These are phyloP conservation scores for Aspergillus fumigatiaffinis DNA, from an alignment of 2,329 filamentous ascomycete species.

Conservation along the genomic window DNA sequence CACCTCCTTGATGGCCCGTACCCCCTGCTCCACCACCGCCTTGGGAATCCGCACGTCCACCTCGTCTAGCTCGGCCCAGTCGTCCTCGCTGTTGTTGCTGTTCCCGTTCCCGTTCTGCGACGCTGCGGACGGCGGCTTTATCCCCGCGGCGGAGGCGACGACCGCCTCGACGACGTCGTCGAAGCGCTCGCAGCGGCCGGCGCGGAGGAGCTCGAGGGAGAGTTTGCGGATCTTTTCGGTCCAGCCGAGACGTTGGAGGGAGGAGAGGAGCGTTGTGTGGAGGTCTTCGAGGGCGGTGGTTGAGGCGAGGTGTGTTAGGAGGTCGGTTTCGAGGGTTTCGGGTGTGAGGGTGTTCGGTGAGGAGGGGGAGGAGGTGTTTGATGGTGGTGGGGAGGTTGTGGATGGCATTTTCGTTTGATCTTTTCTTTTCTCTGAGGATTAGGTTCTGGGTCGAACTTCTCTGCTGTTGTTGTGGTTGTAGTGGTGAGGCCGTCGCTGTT, in stretches of 20 bases:
- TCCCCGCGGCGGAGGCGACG: slow-evolving; percentile 43
- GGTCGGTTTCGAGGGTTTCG: slow-evolving; percentile 37
- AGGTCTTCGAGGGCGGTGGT: slow-evolving; percentile 53
- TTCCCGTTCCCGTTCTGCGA: slow-evolving; percentile 4
- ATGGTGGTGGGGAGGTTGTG: slow-evolving; percentile 3
- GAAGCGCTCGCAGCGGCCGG: slow-evolving; percentile 54
- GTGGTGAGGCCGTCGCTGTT: not conserved
- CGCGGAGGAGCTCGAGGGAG: slow-evolving; percentile 54
- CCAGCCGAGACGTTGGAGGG: slow-evolving; percentile 57
- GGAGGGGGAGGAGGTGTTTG: slow-evolving; percentile 10
- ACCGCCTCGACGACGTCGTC: slow-evolving; percentile 54
- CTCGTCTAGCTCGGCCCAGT: slow-evolving; percentile 28
- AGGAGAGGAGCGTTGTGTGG: slow-evolving; percentile 51
- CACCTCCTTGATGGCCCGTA: slow-evolving; percentile 49
- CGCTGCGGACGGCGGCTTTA: slow-evolving; percentile 27
- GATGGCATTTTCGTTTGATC: slow-evolving; percentile 11
- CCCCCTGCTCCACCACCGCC: slow-evolving; percentile 47
- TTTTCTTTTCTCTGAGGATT: not conserved
- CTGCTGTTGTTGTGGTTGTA: not conserved
- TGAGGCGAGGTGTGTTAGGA: slow-evolving; percentile 44
- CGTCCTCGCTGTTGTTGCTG: slow-evolving; percentile 25
- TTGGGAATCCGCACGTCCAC: slow-evolving; percentile 49
- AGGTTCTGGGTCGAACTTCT: not conserved
- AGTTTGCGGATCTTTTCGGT: slow-evolving; percentile 53
- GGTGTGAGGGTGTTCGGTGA: slow-evolving; percentile 29